These are phyloP conservation scores for Henckelia pumila DNA, from an alignment of 257 asterid species.

Conservation along the genomic window DNA sequence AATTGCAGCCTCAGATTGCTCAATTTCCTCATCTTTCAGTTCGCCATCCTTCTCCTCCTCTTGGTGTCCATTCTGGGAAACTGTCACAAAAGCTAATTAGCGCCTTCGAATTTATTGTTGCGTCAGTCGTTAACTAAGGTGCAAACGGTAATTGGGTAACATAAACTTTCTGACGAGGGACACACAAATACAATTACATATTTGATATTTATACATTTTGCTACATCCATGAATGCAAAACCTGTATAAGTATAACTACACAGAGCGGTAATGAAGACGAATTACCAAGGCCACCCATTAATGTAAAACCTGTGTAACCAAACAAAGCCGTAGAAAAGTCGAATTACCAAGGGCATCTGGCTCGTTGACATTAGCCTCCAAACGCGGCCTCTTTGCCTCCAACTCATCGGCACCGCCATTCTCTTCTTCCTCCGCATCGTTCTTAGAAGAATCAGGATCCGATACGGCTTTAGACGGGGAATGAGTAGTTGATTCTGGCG, in stretches of 20 bases:
- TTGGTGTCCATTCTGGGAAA: conserved; percentile 37
- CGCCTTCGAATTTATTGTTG: not conserved
- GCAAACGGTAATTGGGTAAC: not conserved
- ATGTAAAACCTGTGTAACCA: not conserved
- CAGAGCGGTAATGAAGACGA: conserved; percentile 6
- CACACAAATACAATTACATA: not conserved
- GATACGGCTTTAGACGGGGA: conserved; percentile 20
- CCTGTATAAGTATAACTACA: not conserved
- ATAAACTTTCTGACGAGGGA: not conserved
- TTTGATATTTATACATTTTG: too few species aligned
- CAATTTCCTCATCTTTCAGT: conserved; percentile 27
- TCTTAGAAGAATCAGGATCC: conserved; percentile 33
- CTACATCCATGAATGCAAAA: not conserved
- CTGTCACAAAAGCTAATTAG: conserved; percentile 21
- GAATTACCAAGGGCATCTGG: conserved; percentile 44
- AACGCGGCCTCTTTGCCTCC: conserved; percentile 75
- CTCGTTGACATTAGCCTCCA: conserved; percentile 44
- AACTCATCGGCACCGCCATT: conserved; percentile 48
- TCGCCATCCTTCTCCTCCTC: conserved; percentile 25
- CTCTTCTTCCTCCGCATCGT: conserved; percentile 41
- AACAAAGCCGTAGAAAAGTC: not conserved
- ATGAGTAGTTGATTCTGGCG: conserved; percentile 38
- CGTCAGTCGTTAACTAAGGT: not conserved
- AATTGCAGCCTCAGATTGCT: conserved; percentile 28
- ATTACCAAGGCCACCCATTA: conserved; percentile 39